Evolutionary conservation across 1,139 yeast genomes (phyloP).

Genomic region (Kodamaea sp.): DNA sequence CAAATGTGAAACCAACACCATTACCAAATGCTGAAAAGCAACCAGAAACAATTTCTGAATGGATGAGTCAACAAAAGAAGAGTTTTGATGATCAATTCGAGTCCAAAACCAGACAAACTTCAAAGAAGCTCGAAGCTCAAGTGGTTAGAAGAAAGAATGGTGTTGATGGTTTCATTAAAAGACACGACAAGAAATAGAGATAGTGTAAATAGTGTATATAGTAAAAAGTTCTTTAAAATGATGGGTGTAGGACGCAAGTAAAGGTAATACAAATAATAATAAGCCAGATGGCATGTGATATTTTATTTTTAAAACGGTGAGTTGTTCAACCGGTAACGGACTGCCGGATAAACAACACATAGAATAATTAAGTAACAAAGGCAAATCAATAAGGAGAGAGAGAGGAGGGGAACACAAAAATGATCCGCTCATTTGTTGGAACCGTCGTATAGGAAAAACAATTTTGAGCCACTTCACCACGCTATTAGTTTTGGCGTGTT

Average conservation of each 20-base stretch:
- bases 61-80: conserved; percentile 36
- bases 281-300: too few species aligned
- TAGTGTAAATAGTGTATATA: conserved; percentile 1
- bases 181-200: conserved; percentile 27
- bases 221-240: not conserved
- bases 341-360: too few species aligned
- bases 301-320: too few species aligned
- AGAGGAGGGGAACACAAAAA: too few species aligned
- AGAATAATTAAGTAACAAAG: too few species aligned
- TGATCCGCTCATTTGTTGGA: too few species aligned
- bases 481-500: too few species aligned
- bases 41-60: conserved; percentile 35
- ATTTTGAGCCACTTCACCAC: too few species aligned
- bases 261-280: too few species aligned
- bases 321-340: too few species aligned
- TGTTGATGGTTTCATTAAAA: conserved; percentile 38
- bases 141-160: conserved; percentile 34
- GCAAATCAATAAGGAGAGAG: too few species aligned
- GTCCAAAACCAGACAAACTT: conserved; percentile 34
- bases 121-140: conserved; percentile 38
- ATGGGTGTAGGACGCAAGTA: not conserved
- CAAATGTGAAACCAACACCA: conserved; percentile 50
- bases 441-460: too few species aligned
- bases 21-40: conserved; percentile 23
- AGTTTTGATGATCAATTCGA: conserved; percentile 32